Conservation (phyloP, 192 early-diverging fungal genomes). For the Coemansia pectinata region DNA sequence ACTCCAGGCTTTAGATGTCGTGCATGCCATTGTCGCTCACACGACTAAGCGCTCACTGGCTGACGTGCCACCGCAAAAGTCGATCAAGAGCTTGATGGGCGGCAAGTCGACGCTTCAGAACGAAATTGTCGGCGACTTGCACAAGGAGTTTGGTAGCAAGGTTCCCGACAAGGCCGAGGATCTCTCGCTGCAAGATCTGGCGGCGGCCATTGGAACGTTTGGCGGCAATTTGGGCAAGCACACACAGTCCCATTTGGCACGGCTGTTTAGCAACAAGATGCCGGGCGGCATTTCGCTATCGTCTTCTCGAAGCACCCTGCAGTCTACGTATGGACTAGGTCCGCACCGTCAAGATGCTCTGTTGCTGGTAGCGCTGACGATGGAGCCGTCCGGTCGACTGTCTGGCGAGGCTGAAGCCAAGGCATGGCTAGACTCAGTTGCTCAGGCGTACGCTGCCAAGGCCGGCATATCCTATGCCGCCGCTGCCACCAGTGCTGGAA, state of each 20-base stretch:
- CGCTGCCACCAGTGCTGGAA: conserved; percentile 60
- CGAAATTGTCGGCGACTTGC: conserved; percentile 93
- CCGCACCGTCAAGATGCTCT: conserved; percentile 71
- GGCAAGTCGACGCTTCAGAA: conserved; percentile 95
- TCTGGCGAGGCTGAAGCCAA: conserved; percentile 75
- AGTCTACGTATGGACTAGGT: conserved; percentile 72
- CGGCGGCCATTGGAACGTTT: conserved; percentile 58
- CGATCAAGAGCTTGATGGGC: conserved; percentile 74
- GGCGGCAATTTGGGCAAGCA: conserved; percentile 80
- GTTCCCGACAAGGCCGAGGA: conserved; percentile 93
- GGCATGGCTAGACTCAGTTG: conserved; percentile 74
- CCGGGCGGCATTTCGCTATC: conserved; percentile 86
- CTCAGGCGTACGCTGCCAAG: conserved; percentile 71
- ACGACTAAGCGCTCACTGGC: conserved; percentile 83
- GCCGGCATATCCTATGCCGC: conserved; percentile 63
- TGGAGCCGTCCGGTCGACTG: conserved; percentile 83
- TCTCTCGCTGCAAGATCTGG: conserved; percentile 79
- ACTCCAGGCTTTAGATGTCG: conserved; percentile 73
- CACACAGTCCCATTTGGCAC: conserved; percentile 66
- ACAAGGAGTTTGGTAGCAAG: conserved; percentile 84
- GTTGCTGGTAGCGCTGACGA: conserved; percentile 72
- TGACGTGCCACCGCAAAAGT: conserved; percentile 71
- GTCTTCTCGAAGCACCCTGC: conserved; percentile 68
- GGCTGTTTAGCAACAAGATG: conserved; percentile 87
- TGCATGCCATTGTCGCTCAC: conserved; percentile 79